These are phyloP conservation scores for Pyronema domesticum DNA, from an alignment of 495 filamentous ascomycete genomes.

Conservation along the genomic window DNA sequence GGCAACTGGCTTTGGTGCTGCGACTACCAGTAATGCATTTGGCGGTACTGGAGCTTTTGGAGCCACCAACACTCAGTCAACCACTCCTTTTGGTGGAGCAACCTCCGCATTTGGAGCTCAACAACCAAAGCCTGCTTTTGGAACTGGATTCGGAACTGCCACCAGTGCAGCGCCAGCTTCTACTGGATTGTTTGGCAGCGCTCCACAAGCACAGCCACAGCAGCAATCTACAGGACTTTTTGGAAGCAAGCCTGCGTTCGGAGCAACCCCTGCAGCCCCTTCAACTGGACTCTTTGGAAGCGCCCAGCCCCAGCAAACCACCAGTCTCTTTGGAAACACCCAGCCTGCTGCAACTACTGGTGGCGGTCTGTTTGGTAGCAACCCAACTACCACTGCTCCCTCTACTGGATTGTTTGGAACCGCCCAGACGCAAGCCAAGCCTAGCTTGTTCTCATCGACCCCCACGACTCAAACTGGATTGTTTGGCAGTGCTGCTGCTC, in stretches of 20 bases:
- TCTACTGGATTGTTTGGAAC: conserved; percentile 35
- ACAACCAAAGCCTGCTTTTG: conserved; percentile 26
- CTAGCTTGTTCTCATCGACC: conserved; percentile 33
- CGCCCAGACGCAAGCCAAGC: conserved; percentile 24
- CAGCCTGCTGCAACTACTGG: conserved; percentile 19
- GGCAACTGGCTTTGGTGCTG: conserved; percentile 21
- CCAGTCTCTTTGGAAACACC: conserved; percentile 41
- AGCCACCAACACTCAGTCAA: conserved; percentile 24
- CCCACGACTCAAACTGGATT: conserved; percentile 23
- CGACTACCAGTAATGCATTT: conserved; percentile 14
- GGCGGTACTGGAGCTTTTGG: conserved; percentile 26
- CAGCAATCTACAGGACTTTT: conserved; percentile 46
- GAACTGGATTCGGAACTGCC: conserved; percentile 28
- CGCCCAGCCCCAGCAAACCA: conserved; percentile 22
- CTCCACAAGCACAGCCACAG: conserved; percentile 26
- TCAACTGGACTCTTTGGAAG: conserved; percentile 25
- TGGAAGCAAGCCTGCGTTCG: conserved; percentile 29
- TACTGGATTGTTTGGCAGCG: conserved; percentile 33
- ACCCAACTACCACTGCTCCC: conserved; percentile 16
- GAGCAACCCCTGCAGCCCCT: conserved; percentile 26
- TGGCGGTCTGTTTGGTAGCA: conserved; percentile 32
- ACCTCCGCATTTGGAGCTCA: conserved; percentile 25
- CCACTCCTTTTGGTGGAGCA: conserved; percentile 16
- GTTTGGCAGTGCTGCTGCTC: conserved; percentile 29
- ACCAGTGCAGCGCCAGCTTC: conserved; percentile 19